These are phyloP conservation scores for Rosa hybrid DNA, from an alignment of 331 rosid species.

Conservation along the genomic window DNA sequence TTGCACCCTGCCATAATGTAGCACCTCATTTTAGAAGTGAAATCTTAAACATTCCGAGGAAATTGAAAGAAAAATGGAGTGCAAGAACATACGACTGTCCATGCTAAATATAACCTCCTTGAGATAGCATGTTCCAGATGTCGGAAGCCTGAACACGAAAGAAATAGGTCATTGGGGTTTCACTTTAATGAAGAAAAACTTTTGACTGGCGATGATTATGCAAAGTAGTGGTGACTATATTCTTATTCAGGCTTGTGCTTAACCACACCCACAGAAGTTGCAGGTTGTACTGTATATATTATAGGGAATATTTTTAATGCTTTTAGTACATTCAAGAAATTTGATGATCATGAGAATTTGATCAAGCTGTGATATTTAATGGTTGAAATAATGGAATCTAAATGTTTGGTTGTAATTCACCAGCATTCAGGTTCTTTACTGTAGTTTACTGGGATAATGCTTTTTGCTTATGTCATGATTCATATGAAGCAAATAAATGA, in stretches of 20 bases:
- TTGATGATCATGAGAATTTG: background rate
- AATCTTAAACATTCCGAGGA: too few species aligned
- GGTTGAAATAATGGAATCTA: background rate
- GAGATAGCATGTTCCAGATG: constrained; percentile 76
- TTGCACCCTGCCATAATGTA: too few species aligned
- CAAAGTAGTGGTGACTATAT: constrained; percentile 9
- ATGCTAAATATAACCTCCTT: constrained; percentile 60
- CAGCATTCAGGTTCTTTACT: background rate
- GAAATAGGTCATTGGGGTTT: constrained; percentile 6
- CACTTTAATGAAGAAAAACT: too few species aligned
- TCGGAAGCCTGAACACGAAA: constrained; percentile 67
- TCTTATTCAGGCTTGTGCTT: background rate
- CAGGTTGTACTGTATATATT: background rate
- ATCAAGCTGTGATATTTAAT: background rate
- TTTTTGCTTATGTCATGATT: background rate
- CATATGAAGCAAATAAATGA: too few species aligned
- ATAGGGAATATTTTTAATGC: background rate
- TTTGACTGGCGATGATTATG: constrained; percentile 10
- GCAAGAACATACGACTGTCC: too few species aligned
- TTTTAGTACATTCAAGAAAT: too few species aligned
- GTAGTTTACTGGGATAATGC: background rate
- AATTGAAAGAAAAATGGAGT: too few species aligned
- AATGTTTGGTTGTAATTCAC: background rate
- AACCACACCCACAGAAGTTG: background rate
- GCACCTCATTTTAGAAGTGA: too few species aligned